Evolutionary conservation across 371 early-diverging fungal species (phyloP).

Genomic region (Synchytrium microbalum): DNA sequence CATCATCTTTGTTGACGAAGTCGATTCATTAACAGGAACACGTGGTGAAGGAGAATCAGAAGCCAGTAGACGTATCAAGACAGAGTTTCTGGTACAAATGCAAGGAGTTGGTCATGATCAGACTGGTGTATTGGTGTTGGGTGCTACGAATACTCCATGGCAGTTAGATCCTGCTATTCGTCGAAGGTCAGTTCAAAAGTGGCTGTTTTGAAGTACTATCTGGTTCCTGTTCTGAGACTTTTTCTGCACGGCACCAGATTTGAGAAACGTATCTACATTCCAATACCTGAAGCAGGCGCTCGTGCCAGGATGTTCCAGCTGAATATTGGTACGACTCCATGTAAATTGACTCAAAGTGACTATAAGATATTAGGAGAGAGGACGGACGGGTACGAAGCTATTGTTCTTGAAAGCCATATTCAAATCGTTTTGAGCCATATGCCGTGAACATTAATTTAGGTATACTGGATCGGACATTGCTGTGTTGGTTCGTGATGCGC

Average conservation of each 20-base stretch:
- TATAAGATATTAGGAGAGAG: conserved; percentile 63
- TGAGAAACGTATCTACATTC: conserved; percentile 95
- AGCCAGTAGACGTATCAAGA: conserved; percentile 89
- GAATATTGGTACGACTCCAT: conserved; percentile 85
- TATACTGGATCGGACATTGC: conserved; percentile 94
- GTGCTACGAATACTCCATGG: conserved; percentile 97
- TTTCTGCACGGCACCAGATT: conserved; percentile 48
- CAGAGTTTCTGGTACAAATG: conserved; percentile 96
- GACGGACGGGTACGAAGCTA: conserved; percentile 64
- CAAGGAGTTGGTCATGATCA: conserved; percentile 94
- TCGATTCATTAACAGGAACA: conserved; percentile 92
- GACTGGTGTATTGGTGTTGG: conserved; percentile 87
- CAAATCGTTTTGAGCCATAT: neutral
- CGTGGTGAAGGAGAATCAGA: conserved; percentile 95
- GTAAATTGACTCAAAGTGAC: conserved; percentile 61
- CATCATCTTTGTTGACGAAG: conserved; percentile 96
- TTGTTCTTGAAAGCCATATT: neutral
- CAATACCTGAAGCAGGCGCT: conserved; percentile 82
- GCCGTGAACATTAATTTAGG: conserved; percentile 22
- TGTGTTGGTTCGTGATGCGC: conserved; percentile 85
- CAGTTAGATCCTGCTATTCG: conserved; percentile 89
- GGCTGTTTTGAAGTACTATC: neutral
- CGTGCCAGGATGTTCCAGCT: conserved; percentile 86
- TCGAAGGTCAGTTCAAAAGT: conserved; percentile 49
- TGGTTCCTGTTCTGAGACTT: neutral